A percentile compares a stretch with the other conserved stretches of the same genome.
These are phyloP conservation scores for Aspergillus vadensis DNA, from an alignment of 2,329 filamentous ascomycete genomes.

Conservation along the genomic window DNA sequence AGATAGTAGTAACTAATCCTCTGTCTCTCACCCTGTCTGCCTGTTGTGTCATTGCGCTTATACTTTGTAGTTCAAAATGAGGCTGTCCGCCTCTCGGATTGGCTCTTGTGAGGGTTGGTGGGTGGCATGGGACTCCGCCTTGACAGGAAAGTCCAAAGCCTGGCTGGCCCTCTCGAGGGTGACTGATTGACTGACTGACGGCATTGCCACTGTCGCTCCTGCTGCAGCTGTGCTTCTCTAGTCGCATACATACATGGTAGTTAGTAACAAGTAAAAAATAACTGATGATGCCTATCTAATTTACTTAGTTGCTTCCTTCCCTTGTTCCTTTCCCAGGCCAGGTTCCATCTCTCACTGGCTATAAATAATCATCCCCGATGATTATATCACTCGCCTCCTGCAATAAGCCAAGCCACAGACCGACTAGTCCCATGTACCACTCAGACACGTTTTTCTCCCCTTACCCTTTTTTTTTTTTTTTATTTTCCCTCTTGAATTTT, in stretches of 20 bases:
- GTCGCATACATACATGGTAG: no score
- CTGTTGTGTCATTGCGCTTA: constrained; percentile 5
- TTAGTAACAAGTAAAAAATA: no score
- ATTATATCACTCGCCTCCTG: neutral
- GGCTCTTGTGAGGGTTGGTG: neutral
- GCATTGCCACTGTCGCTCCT: neutral
- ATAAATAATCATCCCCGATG: neutral
- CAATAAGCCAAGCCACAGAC: constrained; percentile 9
- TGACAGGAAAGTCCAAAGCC: no score
- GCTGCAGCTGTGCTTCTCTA: neutral
- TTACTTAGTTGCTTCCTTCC: no score
- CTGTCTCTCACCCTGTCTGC: neutral
- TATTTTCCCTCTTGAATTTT: no score
- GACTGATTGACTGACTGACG: neutral
- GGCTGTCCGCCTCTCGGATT: constrained; percentile 2
- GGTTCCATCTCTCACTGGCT: neutral
- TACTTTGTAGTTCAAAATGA: constrained; percentile 9
- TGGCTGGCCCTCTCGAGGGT: neutral
- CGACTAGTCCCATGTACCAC: constrained; percentile 1
- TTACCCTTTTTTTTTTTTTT: neutral
- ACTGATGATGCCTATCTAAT: no score
- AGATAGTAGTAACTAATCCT: no score
- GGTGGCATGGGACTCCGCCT: neutral
- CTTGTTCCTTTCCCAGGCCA: no score
- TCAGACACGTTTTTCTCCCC: constrained; percentile 5